Evolutionary conservation across 2,329 filamentous ascomycete genomes (phyloP), one percentile per base, ranked within the genome.

Genomic region (Didymella sp.): DNA sequence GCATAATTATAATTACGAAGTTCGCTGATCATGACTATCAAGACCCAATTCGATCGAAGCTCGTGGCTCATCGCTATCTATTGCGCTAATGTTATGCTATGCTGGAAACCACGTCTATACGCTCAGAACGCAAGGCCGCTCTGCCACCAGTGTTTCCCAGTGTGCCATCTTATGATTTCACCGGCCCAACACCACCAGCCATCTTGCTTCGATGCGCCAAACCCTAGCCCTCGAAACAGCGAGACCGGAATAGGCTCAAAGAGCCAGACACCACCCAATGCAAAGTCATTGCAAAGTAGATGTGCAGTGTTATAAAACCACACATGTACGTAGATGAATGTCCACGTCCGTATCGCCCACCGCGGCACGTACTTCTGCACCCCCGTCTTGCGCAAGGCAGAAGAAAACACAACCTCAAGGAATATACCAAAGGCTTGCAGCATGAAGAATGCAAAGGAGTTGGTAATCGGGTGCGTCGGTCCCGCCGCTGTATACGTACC

Each of bases 231-330:
- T 24, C 91, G 81, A n/a, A 92, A 70, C 0, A 83, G 70, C 51
- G 91, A 96, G 8, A 94, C 62, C 0, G 92, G 91, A n/a, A 96
- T 77, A 0, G 92, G 91, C 74, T 97, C 92, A 59, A 87, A 86
- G 13, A 96, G 75, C 90, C 90, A 96, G 0, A 96, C 69, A 0
- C 91, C 92, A 0, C 86, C 84, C 11, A 83, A 81, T 0, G 88
- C 84, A 71, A 96, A 87, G 68, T 97, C 93, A 70, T 96, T 86
- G 11, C 87, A 80, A n/a, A 96, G 81, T 31, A 87, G 73, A 37
- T 80, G 80, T 0, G 84, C 84, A 0, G 90, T 94, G 15, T 80
- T 73, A 51, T 87, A 85, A 58, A 96, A 77, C 91, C 91, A 97
- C 0, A 73, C 65, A 5, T 87, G 61, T 1, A 87, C 83, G 62